A percentile compares a stretch with the other conserved stretches of the same genome.
These are phyloP conservation scores for Schizosaccharomyces japonicus DNA, from an alignment of 805 yeast genomes.

Conservation along the genomic window DNA sequence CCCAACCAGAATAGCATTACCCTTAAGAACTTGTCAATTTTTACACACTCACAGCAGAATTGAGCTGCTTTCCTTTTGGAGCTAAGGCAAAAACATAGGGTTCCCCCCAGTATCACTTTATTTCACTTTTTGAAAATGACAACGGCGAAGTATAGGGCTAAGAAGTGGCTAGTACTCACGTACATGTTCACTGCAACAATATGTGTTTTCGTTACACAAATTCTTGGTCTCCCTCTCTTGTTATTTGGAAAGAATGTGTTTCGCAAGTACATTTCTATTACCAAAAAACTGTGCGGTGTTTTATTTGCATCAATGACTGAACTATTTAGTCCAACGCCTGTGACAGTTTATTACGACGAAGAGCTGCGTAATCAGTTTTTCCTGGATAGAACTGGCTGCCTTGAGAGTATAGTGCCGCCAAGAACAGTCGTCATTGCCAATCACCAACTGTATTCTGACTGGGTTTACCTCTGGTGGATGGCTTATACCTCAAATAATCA, in stretches of 20 bases:
- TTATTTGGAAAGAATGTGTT: slow-evolving; percentile 12
- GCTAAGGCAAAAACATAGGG: too few relatives aligned
- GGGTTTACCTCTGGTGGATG: slow-evolving; percentile 80
- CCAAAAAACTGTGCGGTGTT: slow-evolving; percentile 16
- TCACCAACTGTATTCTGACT: slow-evolving; percentile 84
- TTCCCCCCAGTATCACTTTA: too few relatives aligned
- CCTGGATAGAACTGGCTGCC: slow-evolving; percentile 10
- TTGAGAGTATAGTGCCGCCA: slow-evolving; percentile 19
- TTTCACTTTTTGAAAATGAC: too few relatives aligned
- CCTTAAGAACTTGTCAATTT: too few relatives aligned
- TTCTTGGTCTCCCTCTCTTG: slow-evolving; percentile 15
- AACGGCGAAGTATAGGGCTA: too few relatives aligned
- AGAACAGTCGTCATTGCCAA: slow-evolving; percentile 54
- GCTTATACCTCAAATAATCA: slow-evolving; percentile 43
- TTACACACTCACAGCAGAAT: too few relatives aligned
- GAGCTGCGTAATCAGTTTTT: slow-evolving; percentile 13
- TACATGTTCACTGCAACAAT: too few relatives aligned
- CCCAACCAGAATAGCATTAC: too few relatives aligned
- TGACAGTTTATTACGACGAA: slow-evolving; percentile 14
- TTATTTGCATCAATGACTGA: slow-evolving; percentile 14
- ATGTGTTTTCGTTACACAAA: slow-evolving; percentile 9
- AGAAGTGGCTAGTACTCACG: too few relatives aligned
- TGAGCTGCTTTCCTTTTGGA: too few relatives aligned
- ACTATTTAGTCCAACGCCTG: slow-evolving; percentile 14
- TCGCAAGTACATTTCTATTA: slow-evolving; percentile 15